Evolutionary conservation across 768 basidiomycete genomes (phyloP).

Genomic region (Tylopilus cervinicoccineus): DNA sequence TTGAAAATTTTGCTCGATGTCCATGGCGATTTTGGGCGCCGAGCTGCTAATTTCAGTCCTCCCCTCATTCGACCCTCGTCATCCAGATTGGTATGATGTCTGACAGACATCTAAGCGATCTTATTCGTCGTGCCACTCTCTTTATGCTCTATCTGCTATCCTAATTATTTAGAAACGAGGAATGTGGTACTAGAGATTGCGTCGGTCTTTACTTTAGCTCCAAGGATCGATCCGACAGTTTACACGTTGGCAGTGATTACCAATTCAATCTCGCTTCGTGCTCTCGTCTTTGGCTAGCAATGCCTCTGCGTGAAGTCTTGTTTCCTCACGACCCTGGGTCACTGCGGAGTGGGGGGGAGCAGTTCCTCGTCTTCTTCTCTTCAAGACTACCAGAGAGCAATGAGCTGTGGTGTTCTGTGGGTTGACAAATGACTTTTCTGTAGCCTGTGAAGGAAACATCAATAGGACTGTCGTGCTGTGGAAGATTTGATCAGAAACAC

Average conservation of each 20-base stretch:
- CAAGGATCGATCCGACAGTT: neutral
- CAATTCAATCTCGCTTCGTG: neutral
- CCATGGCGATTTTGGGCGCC: slow-evolving; percentile 81
- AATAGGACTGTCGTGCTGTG: slow-evolving; percentile 65
- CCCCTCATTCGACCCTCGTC: slow-evolving; percentile 19
- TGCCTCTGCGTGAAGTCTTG: slow-evolving; percentile 48
- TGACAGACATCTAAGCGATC: neutral
- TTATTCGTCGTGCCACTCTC: neutral
- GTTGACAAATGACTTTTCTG: slow-evolving; percentile 16
- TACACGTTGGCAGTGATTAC: neutral
- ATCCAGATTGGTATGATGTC: slow-evolving; percentile 18
- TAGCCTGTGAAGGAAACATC: slow-evolving; percentile 8
- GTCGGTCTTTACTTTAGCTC: neutral
- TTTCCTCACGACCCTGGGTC: slow-evolving; percentile 34
- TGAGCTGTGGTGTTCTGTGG: slow-evolving; percentile 67
- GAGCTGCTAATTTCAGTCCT: slow-evolving; percentile 38
- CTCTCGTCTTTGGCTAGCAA: slow-evolving; percentile 19
- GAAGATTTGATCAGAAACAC: slow-evolving; percentile 50
- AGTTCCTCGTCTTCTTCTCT: slow-evolving; percentile 67
- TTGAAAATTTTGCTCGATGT: slow-evolving; percentile 88
- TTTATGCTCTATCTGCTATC: slow-evolving; percentile 15
- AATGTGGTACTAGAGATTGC: slow-evolving; percentile 9
- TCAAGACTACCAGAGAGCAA: slow-evolving; percentile 51
- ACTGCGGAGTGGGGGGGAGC: slow-evolving; percentile 41
- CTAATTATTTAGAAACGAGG: slow-evolving; percentile 15